These are phyloP conservation scores for Heterobasidion parviporum DNA, from an alignment of 1,284 basidiomycete genomes.

Conservation along the genomic window DNA sequence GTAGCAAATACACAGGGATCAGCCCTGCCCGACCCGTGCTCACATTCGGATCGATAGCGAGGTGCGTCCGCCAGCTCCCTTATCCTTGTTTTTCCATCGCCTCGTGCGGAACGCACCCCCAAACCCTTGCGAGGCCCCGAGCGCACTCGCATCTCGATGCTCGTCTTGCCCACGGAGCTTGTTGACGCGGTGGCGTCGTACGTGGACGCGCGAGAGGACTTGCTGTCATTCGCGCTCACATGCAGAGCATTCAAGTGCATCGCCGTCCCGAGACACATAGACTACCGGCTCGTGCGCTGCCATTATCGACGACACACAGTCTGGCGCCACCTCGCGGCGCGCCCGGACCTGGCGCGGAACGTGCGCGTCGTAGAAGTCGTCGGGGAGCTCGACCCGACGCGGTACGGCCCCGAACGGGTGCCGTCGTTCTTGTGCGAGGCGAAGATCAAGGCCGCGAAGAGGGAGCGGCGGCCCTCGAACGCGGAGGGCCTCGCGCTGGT, in stretches of 20 bases:
- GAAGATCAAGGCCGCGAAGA: not conserved
- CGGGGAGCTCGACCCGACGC: conserved; percentile 1
- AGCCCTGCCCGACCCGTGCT: no score
- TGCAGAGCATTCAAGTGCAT: conserved; percentile 4
- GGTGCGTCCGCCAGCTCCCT: not conserved
- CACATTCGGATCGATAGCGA: not conserved
- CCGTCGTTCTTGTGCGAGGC: not conserved
- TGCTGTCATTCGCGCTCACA: conserved; percentile 5
- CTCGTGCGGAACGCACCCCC: not conserved
- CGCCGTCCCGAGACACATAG: conserved; percentile 7
- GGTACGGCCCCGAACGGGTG: conserved; percentile 2
- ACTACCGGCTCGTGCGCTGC: conserved; percentile 7
- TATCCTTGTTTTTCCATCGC: not conserved
- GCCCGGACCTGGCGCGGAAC: conserved; percentile 2
- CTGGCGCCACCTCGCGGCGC: conserved; percentile 5
- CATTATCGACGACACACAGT: not conserved
- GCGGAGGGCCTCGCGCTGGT: conserved; percentile 1
- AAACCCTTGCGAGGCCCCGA: no score
- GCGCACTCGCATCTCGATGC: not conserved
- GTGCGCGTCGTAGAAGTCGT: conserved; percentile 5
- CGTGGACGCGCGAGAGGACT: conserved; percentile 5
- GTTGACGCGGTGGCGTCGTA: conserved; percentile 6
- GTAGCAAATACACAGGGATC: not conserved
- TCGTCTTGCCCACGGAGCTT: conserved; percentile 5
- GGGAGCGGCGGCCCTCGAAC: not conserved